Evolutionary conservation across 805 yeast species (phyloP).

Genomic region (Cyberlindnera petersonii): DNA sequence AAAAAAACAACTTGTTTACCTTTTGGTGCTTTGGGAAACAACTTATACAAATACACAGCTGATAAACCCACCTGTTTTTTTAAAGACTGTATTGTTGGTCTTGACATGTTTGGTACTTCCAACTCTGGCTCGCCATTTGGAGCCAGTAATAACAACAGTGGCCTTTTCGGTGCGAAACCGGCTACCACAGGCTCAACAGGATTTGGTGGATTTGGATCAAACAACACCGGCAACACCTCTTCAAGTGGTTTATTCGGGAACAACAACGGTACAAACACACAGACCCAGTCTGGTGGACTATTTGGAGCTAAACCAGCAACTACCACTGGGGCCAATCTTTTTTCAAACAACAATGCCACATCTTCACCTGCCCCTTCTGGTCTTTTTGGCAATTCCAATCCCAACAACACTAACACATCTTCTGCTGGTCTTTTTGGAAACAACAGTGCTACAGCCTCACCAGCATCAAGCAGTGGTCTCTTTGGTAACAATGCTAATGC

Average conservation of each 20-base stretch:
- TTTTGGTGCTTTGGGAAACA: too few species aligned
- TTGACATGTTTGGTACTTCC: slow-evolving; percentile 20
- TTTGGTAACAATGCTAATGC: slow-evolving; percentile 23
- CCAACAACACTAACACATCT: background rate
- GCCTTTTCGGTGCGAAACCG: slow-evolving; percentile 14
- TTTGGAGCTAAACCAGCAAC: slow-evolving; percentile 13
- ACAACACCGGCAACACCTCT: slow-evolving; percentile 6
- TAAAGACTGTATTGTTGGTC: too few species aligned
- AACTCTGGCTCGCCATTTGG: slow-evolving; percentile 20
- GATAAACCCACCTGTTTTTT: too few species aligned
- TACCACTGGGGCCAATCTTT: slow-evolving; percentile 18
- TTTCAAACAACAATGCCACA: slow-evolving; percentile 12
- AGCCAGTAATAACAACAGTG: slow-evolving; percentile 4
- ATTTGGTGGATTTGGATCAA: slow-evolving; percentile 11
- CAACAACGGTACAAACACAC: background rate
- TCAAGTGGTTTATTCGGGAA: slow-evolving; percentile 18
- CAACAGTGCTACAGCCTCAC: slow-evolving; percentile 20
- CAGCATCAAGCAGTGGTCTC: slow-evolving; percentile 8
- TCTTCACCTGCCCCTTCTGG: slow-evolving; percentile 5
- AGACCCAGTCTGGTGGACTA: slow-evolving; percentile 12
- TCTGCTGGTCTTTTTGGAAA: slow-evolving; percentile 21
- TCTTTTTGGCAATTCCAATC: slow-evolving; percentile 10
- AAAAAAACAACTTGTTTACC: slow-evolving; percentile 9
- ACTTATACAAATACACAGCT: too few species aligned
- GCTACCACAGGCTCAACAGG: slow-evolving; percentile 6